Base-by-base conservation (phyloP, 371 early-diverging fungal genomes). In the Mucor plumbeus region DNA sequence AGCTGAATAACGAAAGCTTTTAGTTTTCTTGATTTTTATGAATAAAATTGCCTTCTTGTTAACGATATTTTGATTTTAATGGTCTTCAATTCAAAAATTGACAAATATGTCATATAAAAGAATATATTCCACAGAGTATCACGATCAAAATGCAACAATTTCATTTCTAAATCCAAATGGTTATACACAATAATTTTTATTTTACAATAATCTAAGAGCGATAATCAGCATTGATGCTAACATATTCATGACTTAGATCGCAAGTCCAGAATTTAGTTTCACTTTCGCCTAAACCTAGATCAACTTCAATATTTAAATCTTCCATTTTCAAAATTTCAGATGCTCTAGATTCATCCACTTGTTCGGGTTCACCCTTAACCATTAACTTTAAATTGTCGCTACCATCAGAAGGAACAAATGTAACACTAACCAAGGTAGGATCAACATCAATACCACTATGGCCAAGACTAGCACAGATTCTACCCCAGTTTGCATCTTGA, bases 401-500 rank as follows among this genome's bases (percentile, higher is more conserved):
- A 5, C 84, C 84, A 67, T 88, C 91, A 31, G 85, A 83, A n/a
- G 89, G 92, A 13, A 86, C 78, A 71, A 96, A 86, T 26, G 87
- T 81, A 39, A 97, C 87, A 47, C 85, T 88, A 33, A 97, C 94
- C 59, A 84, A 84, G n/a, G 71, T 68, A 4, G 96, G 92, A 41
- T 92, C 83, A 0, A 83, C 74, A 44, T 71, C 84, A 61, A 95
- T 77, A 17, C 80, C 86, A 36, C 82, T 77, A 36, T 87, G 84
- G 7, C 94, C 90, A 13, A 83, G 61, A 55, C 81, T 83, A 11
- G 81, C 84, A 64, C 84, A 84, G 39, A 84, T 81, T 50, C 98
- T 90, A 33, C 98, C 98, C 98, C 98, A 98, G 81, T 98, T 98
- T 50, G 98, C 98, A 78, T 98, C 98, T 74, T 93, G 88, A 1